These are phyloP conservation scores for Aspergillus fijiensis DNA, from an alignment of 2,329 filamentous ascomycete species.

Conservation along the genomic window DNA sequence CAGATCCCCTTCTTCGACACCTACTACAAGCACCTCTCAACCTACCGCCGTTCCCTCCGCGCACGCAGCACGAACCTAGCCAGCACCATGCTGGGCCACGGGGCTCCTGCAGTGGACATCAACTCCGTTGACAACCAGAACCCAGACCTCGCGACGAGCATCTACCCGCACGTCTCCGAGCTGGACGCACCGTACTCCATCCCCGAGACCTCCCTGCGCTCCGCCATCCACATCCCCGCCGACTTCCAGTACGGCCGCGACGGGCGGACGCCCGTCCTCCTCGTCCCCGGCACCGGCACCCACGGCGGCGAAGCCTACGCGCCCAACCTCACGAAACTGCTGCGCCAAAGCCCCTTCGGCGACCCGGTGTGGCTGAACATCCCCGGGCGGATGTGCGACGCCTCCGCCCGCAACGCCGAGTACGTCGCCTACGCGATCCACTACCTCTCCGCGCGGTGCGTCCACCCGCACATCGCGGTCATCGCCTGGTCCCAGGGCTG, in stretches of 20 bases:
- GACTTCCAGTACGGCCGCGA: conserved; percentile 49
- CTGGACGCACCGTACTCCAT: neutral
- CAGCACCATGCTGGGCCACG: neutral
- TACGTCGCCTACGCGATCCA: conserved; percentile 59
- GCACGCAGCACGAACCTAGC: neutral
- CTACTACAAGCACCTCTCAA: neutral
- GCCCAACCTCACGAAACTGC: conserved; percentile 50
- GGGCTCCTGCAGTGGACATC: neutral
- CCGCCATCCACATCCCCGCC: conserved; percentile 53
- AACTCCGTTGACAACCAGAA: neutral
- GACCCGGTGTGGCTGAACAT: conserved; percentile 58
- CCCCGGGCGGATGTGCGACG: conserved; percentile 47
- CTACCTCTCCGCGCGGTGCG: conserved; percentile 21
- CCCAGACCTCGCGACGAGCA: neutral
- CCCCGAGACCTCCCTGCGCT: conserved; percentile 45
- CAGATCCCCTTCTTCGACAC: neutral
- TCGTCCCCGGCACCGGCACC: conserved; percentile 54
- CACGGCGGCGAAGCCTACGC: conserved; percentile 48
- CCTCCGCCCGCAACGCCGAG: conserved; percentile 53
- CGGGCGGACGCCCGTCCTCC: conserved; percentile 48
- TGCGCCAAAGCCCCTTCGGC: conserved; percentile 43
- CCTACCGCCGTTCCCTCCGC: neutral
- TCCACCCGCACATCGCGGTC: conserved; percentile 41
- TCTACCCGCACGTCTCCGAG: neutral
- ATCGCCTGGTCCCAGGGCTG: conserved; percentile 56